Conservation (phyloP, 2,329 filamentous ascomycete species). For the Ophiostoma tasmaniense region DNA sequence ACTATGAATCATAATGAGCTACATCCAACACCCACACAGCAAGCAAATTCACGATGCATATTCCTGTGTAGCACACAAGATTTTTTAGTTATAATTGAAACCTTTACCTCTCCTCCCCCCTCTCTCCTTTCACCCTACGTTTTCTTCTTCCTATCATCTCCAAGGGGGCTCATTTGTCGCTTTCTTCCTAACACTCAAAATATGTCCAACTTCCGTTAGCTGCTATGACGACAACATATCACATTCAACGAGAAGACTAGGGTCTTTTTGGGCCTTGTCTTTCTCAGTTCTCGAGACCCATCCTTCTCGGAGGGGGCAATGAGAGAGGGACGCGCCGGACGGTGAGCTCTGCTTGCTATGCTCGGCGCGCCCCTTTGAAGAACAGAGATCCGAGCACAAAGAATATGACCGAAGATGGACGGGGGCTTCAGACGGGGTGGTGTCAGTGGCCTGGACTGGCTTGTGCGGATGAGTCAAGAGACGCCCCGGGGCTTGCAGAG, state of each 20-base stretch:
- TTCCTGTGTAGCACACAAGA: not conserved
- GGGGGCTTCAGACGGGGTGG: not conserved
- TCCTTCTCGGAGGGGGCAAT: not conserved
- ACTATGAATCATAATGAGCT: not conserved
- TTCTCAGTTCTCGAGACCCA: not conserved
- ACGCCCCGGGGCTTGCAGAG: not conserved
- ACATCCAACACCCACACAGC: not conserved
- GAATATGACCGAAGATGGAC: not conserved
- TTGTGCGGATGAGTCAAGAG: not conserved
- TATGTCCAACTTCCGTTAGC: not conserved
- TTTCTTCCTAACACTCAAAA: not conserved
- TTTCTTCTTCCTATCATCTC: not conserved
- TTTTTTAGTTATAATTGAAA: not conserved
- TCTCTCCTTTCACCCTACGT: not conserved
- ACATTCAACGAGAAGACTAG: not conserved
- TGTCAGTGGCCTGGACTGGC: not conserved
- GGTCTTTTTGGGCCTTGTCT: not conserved
- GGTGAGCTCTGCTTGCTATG: not conserved
- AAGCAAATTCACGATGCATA: not conserved
- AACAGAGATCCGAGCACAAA: slow-evolving; percentile 32
- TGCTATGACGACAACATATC: slow-evolving; percentile 4
- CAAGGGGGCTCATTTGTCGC: not conserved
- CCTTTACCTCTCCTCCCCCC: not conserved
- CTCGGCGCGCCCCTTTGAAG: slow-evolving; percentile 18
- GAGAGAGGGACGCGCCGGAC: not conserved